Conservation (phyloP, 352 stramenopile genomes). For the Phytopythium chamaehyphon region DNA sequence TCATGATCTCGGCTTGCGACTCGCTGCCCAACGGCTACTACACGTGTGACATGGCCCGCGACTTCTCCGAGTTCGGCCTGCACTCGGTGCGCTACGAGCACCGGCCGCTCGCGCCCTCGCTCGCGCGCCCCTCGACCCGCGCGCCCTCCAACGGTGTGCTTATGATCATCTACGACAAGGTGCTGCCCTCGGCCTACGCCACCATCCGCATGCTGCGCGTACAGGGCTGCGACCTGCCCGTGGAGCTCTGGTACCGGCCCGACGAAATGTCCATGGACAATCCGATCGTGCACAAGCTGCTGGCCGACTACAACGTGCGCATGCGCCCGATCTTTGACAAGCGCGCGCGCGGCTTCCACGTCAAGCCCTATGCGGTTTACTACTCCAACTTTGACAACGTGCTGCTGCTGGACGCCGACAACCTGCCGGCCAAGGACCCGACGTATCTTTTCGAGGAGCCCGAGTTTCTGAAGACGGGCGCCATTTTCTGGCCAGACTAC, state of each 20-base stretch:
- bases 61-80: constrained; percentile 82
- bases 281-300: constrained; percentile 64
- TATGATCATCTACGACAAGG: constrained; percentile 85
- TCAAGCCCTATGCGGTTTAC: constrained; percentile 84
- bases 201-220: constrained; percentile 76
- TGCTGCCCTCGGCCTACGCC: constrained; percentile 72
- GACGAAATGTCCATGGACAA: constrained; percentile 86
- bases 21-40: constrained; percentile 68
- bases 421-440: constrained; percentile 73
- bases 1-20: constrained; percentile 78
- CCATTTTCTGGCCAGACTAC: constrained; percentile 86
- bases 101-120: constrained; percentile 54
- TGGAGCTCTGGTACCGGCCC: constrained; percentile 83
- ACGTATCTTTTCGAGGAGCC: constrained; percentile 82
- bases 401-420: constrained; percentile 80
- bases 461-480: constrained; percentile 66
- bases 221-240: constrained; percentile 67
- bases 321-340: constrained; percentile 80
- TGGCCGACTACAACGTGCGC: constrained; percentile 66
- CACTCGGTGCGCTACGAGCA: constrained; percentile 71
- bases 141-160: constrained; percentile 65
- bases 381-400: constrained; percentile 86
- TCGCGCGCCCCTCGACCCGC: constrained; percentile 46
- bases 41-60: constrained; percentile 74
- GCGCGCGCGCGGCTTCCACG: constrained; percentile 69